phyloP scores from a whole-genome alignment of 2,329 filamentous ascomycete genomes.

The Drechslerella dactyloides region DNA sequence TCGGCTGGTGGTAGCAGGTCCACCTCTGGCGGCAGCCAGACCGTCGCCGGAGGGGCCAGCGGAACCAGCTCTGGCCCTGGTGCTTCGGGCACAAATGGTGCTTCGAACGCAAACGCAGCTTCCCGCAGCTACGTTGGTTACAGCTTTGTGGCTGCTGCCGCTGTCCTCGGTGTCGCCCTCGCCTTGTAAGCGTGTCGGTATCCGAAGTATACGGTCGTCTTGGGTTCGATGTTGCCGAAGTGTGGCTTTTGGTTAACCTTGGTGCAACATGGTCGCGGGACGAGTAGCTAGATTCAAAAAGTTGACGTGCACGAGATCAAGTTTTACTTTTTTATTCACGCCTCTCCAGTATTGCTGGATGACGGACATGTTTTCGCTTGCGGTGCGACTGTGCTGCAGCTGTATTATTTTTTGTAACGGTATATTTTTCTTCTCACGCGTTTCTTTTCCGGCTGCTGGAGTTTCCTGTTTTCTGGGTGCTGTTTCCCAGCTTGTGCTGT shows the following conservation, averaged over 20 bases:
- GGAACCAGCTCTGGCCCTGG: constrained; percentile 8
- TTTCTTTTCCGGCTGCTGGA: neutral
- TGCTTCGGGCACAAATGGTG: constrained; percentile 11
- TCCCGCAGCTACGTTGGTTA: constrained; percentile 28
- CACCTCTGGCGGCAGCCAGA: neutral
- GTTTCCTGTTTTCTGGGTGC: neutral
- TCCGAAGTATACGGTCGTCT: too few relatives aligned
- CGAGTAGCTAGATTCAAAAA: neutral
- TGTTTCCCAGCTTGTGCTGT: neutral
- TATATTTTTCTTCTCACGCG: neutral
- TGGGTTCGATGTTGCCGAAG: too few relatives aligned
- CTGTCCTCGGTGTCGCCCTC: constrained; percentile 33
- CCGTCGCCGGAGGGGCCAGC: too few relatives aligned
- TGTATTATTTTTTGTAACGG: neutral
- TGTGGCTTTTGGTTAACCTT: neutral
- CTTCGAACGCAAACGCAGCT: constrained; percentile 23
- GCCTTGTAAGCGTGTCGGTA: constrained; percentile 41
- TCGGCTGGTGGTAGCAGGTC: neutral
- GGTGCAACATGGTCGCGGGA: neutral
- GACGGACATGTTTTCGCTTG: too few relatives aligned
- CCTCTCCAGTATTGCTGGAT: too few relatives aligned
- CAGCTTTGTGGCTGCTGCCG: constrained; percentile 29
- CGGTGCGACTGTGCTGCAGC: neutral
- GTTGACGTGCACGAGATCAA: neutral
- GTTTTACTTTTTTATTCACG: neutral